phyloP scores from a whole-genome alignment of 1,284 basidiomycete species.

The Apiotrichum mycotoxinovorans region DNA sequence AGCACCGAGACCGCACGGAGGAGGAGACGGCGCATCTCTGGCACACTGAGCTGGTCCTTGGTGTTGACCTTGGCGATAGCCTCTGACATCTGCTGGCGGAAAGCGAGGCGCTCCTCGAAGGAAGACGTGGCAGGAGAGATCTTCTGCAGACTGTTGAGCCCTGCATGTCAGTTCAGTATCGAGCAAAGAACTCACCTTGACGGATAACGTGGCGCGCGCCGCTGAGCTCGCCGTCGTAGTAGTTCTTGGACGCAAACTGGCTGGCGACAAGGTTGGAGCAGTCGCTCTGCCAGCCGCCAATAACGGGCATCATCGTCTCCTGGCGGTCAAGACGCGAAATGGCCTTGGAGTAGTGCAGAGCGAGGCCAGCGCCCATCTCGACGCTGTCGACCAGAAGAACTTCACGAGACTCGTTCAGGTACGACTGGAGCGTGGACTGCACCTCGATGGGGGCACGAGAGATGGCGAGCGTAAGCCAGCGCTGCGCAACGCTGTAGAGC shows the following conservation, averaged over 20 bases:
- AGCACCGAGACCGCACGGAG: slow-evolving; percentile 82
- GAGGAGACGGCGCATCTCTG: slow-evolving; percentile 77
- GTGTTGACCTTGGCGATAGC: slow-evolving; percentile 66
- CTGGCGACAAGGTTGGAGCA: slow-evolving; percentile 70
- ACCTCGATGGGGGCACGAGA: slow-evolving; percentile 86
- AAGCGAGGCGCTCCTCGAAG: slow-evolving; percentile 59
- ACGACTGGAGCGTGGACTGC: slow-evolving; percentile 85
- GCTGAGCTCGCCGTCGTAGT: slow-evolving; percentile 79
- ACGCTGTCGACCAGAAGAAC: slow-evolving; percentile 65
- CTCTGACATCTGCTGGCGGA: slow-evolving; percentile 67
- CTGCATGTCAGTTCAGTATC: slow-evolving; percentile 16
- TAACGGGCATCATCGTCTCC: slow-evolving; percentile 53
- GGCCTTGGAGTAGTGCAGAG: slow-evolving; percentile 74
- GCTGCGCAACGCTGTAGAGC: slow-evolving; percentile 67
- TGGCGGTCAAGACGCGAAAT: slow-evolving; percentile 76
- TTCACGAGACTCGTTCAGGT: slow-evolving; percentile 69
- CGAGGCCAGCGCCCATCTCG: slow-evolving; percentile 84
- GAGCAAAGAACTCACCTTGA: slow-evolving; percentile 27
- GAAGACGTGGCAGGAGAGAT: slow-evolving; percentile 60
- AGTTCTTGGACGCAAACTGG: slow-evolving; percentile 78
- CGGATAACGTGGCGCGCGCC: slow-evolving; percentile 65
- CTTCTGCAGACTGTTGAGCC: slow-evolving; percentile 59
- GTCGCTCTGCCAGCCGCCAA: slow-evolving; percentile 57
- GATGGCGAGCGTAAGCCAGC: slow-evolving; percentile 81
- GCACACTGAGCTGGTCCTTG: slow-evolving; percentile 68